Evolutionary conservation across 805 yeast genomes (phyloP), one percentile per base, ranked within the genome.

Genomic region (Nakazawaea populi): DNA sequence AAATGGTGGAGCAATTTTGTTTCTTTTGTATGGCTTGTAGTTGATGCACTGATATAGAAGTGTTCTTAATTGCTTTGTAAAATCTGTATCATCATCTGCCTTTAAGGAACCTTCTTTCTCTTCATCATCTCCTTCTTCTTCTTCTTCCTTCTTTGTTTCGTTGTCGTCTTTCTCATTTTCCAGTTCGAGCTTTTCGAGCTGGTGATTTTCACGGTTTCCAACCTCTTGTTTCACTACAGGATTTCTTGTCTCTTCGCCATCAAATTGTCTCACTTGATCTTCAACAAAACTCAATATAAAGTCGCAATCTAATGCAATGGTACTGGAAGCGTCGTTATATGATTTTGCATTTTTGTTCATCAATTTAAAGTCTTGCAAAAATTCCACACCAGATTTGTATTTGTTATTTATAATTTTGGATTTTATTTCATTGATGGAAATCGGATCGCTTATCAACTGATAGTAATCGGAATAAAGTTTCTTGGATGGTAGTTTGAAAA

Each of bases 381-480:
- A 72, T 56, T 75, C 77, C 40, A 68, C 71, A 31, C 68, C 63
- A 5, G 67, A 56, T n/a, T 38, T 62, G 52, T 74, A 73, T 40
- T 63, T 63, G 42, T 68, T 62, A 8, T 65, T 58, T 9, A 68
- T 65, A 42, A 79, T 60, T 52, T 77, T 79, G 52, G 66, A 68
- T 53, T 75, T 75, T 52, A 89, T 82, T 65, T 87, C 92, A 51
- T 78, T 74, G 10, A 89, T 64, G 0, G 96, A 84, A 3, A 87
- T 79, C 2, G 96, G 96, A 27, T 68, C 68, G 48, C 71, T 67
- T 43, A 88, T 81, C 49, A 81, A 70, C 52, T 79, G 76, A 62
- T 84, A 88, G 64, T 89, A 90, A 62, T 89, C 95, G 0, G 96
- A 90, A 60, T 87, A 89, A 44, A 79, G 67, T 61, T 84, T 82